These are phyloP conservation scores for Sordariomycetes sp. DNA, from an alignment of 2,329 filamentous ascomycete genomes.

Conservation along the genomic window DNA sequence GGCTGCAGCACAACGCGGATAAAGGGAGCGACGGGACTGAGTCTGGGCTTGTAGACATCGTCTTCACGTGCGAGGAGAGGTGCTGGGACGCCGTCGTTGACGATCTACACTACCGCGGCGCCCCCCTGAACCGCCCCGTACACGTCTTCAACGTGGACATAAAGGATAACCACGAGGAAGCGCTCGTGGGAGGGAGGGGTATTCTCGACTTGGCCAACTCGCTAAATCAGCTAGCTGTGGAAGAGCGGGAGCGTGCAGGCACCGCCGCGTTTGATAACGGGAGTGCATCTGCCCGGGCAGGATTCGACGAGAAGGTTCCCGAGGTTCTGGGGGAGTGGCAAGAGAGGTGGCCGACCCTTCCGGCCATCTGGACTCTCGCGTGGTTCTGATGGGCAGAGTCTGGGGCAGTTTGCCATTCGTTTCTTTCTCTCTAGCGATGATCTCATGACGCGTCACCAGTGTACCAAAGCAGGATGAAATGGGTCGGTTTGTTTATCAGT, in stretches of 20 bases:
- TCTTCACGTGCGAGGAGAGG: constrained; percentile 94
- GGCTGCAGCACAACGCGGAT: constrained; percentile 65
- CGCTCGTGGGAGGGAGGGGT: constrained; percentile 76
- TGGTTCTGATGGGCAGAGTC: constrained; percentile 58
- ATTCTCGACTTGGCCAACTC: constrained; percentile 85
- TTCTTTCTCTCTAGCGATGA: background rate
- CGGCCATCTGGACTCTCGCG: constrained; percentile 85
- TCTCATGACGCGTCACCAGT: background rate
- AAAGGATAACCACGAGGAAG: constrained; percentile 96
- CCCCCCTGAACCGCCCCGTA: constrained; percentile 80
- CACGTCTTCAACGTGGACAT: constrained; percentile 99
- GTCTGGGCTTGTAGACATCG: constrained; percentile 80
- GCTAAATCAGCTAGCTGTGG: constrained; percentile 67
- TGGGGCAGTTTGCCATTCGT: background rate
- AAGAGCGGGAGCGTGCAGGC: constrained; percentile 62
- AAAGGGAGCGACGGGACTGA: constrained; percentile 74
- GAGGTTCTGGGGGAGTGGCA: constrained; percentile 91
- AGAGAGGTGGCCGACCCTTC: constrained; percentile 84
- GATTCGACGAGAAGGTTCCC: constrained; percentile 88
- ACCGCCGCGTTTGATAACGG: constrained; percentile 59
- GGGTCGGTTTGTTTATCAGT: background rate
- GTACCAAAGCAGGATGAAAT: background rate
- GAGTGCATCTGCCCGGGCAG: constrained; percentile 52
- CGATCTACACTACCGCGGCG: constrained; percentile 76
- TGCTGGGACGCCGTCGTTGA: constrained; percentile 98